phyloP scores from a whole-genome alignment of 2,329 filamentous ascomycete species.

The Setomelanomma holmii region DNA sequence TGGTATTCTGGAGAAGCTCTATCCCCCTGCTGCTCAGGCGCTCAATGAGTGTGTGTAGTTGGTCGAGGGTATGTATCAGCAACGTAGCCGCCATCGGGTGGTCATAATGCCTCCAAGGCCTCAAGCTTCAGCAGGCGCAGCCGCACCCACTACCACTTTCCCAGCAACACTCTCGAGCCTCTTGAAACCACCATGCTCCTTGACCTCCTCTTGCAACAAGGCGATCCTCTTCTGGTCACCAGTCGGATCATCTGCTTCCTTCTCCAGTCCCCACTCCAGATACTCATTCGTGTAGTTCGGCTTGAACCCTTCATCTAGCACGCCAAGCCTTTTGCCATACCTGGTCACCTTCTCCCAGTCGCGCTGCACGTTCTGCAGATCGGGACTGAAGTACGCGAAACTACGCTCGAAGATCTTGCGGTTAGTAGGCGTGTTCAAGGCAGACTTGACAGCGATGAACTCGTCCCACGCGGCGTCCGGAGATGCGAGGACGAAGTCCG shows the following conservation, averaged over 20 bases:
- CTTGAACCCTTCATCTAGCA: conserved; percentile 67
- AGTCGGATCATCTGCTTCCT: conserved; percentile 69
- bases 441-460: conserved; percentile 75
- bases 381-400: conserved; percentile 77
- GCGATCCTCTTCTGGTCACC: conserved; percentile 80
- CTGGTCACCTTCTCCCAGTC: conserved; percentile 81
- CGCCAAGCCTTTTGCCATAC: conserved; percentile 76
- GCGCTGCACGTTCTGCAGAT: conserved; percentile 75
- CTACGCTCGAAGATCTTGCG: conserved; percentile 81
- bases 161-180: conserved; percentile 47
- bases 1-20: too few relatives aligned
- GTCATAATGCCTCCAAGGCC: too few relatives aligned
- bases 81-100: too few relatives aligned
- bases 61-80: too few relatives aligned
- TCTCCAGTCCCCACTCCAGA: conserved; percentile 69
- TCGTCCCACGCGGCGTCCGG: conserved; percentile 70
- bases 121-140: not conserved
- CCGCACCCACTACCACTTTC: conserved; percentile 6
- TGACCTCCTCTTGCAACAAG: conserved; percentile 71
- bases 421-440: conserved; percentile 72
- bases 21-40: too few relatives aligned
- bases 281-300: conserved; percentile 80
- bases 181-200: conserved; percentile 69
- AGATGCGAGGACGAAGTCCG: conserved; percentile 71
- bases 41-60: too few relatives aligned